A percentile compares a stretch with the other conserved stretches of the same genome.
Evolutionary conservation across 192 early-diverging fungal genomes (phyloP).

Genomic region (Allomyces arbusculus): DNA sequence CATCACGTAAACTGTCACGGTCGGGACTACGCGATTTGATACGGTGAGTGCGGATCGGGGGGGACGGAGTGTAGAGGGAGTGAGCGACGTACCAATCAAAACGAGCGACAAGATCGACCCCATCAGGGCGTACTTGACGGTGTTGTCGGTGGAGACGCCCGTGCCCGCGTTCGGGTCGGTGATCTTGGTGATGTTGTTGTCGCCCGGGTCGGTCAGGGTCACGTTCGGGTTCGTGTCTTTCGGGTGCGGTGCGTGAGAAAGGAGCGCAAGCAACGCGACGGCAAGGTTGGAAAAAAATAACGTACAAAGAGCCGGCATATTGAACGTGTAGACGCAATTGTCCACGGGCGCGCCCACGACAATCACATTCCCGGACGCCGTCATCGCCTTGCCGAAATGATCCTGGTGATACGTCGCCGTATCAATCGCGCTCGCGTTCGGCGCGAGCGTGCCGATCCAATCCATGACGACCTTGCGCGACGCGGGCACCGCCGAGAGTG

Average conservation of each 20-base stretch:
- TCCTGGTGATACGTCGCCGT: background rate
- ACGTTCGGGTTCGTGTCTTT: background rate
- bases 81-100: background rate
- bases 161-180: background rate
- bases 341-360: background rate
- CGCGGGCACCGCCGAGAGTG: too few species aligned
- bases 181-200: background rate
- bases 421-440: background rate
- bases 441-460: background rate
- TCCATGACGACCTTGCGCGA: background rate
- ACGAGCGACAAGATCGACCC: background rate
- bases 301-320: background rate
- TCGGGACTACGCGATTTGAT: background rate
- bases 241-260: background rate
- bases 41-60: background rate
- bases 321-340: background rate
- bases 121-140: background rate
- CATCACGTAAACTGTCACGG: background rate
- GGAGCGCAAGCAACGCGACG: background rate
- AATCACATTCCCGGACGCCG: background rate
- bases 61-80: background rate
- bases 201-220: background rate
- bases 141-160: background rate
- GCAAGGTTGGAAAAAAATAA: background rate
- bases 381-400: background rate